Conservation (phyloP, 139 green algal species). For the Astrephomene gubernaculifera region DNA sequence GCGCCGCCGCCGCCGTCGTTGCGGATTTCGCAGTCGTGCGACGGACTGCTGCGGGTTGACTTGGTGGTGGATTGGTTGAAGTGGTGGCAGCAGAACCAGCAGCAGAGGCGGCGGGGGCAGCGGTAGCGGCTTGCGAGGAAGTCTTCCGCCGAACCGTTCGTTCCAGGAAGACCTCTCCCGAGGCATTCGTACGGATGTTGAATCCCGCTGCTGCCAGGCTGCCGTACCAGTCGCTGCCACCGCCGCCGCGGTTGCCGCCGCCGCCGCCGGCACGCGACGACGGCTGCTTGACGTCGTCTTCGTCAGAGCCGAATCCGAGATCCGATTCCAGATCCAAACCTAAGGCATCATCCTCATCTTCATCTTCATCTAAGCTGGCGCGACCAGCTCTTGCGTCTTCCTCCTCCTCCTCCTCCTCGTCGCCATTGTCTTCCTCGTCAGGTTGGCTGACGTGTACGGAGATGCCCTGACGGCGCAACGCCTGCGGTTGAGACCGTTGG, state of each 20-base stretch:
- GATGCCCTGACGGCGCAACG: neutral
- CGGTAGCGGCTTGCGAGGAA: neutral
- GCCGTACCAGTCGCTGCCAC: neutral
- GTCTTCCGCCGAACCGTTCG: neutral
- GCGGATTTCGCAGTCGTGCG: neutral
- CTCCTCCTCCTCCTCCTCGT: neutral
- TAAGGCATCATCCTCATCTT: neutral
- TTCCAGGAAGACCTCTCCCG: constrained; percentile 34
- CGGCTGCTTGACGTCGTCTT: no score
- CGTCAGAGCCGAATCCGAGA: neutral
- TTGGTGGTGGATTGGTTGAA: no score
- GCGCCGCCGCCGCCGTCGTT: neutral
- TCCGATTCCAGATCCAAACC: constrained; percentile 3
- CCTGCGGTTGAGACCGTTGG: neutral
- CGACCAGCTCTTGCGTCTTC: neutral
- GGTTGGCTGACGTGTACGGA: neutral
- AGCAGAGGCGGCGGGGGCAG: neutral
- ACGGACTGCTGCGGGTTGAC: neutral
- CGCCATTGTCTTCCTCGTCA: neutral
- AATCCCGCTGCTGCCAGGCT: constrained; percentile 26
- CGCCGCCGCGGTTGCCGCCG: neutral
- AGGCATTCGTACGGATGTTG: neutral
- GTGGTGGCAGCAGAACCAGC: neutral
- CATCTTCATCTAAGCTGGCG: neutral
- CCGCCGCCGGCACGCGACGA: neutral